Percentiles rank a stretch among this genome's conserved stretches.
These are phyloP conservation scores for Rhododendron simsii DNA, from an alignment of 148 eudicot species.

Conservation along the genomic window DNA sequence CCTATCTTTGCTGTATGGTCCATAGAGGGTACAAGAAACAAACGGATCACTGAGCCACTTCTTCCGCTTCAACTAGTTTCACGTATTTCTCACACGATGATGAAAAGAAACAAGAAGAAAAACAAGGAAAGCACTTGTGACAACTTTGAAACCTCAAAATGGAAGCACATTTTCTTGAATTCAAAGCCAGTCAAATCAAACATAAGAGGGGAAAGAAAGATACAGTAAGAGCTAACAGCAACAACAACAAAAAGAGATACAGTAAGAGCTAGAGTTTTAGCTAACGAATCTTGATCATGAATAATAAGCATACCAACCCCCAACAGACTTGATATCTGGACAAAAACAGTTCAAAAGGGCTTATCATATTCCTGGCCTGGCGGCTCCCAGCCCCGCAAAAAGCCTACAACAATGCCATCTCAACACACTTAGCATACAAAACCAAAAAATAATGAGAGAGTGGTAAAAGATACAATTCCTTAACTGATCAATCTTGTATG, in stretches of 20 bases:
- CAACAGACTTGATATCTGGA: background rate
- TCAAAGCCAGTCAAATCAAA: background rate
- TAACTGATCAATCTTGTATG: background rate
- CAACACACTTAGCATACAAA: conserved; percentile 10
- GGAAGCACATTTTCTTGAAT: background rate
- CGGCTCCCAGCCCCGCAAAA: conserved; percentile 73
- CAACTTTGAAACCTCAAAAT: background rate
- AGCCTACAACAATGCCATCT: conserved; percentile 41
- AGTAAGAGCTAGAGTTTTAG: conserved; percentile 3
- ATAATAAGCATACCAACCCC: conserved; percentile 15
- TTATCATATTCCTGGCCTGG: conserved; percentile 73
- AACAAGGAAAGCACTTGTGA: conserved; percentile 1
- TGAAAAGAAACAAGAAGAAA: background rate
- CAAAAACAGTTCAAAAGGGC: conserved; percentile 47
- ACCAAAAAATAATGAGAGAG: background rate
- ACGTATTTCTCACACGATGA: background rate
- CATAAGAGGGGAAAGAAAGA: background rate
- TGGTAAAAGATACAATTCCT: background rate
- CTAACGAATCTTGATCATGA: conserved; percentile 1
- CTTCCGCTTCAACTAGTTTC: background rate
- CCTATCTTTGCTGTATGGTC: background rate
- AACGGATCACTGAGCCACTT: background rate
- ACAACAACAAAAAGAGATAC: background rate
- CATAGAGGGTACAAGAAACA: background rate
- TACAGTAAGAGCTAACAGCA: background rate